Conservation (phyloP, 2,329 filamentous ascomycete species). For the Fusarium sp. region DNA sequence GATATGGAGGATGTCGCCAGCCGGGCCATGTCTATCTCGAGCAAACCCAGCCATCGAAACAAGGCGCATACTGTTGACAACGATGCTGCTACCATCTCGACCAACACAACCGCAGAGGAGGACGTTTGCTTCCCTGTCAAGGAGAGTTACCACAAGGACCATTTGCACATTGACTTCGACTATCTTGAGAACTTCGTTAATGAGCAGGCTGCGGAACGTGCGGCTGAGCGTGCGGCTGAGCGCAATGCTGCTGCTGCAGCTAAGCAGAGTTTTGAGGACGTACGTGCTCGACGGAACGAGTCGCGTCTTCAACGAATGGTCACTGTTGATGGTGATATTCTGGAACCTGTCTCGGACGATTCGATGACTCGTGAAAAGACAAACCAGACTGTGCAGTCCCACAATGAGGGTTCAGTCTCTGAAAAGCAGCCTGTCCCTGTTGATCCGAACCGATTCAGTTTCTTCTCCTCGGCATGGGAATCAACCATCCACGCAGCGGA, state of each 20-base stretch:
- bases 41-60: constrained; percentile 69
- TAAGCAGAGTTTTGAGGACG: constrained; percentile 49
- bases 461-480: constrained; percentile 95
- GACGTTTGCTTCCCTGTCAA: constrained; percentile 90
- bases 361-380: constrained; percentile 61
- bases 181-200: constrained; percentile 91
- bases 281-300: constrained; percentile 46
- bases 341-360: constrained; percentile 63
- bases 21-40: constrained; percentile 76
- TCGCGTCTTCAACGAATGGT: constrained; percentile 53
- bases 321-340: constrained; percentile 67
- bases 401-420: constrained; percentile 45
- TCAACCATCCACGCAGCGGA: constrained; percentile 92
- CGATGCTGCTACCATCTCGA: constrained; percentile 70
- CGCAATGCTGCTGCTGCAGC: constrained; percentile 58
- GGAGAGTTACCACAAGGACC: constrained; percentile 73
- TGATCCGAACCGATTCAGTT: constrained; percentile 87
- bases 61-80: constrained; percentile 70
- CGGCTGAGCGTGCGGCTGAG: constrained; percentile 47
- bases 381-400: constrained; percentile 44
- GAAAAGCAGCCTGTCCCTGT: constrained; percentile 56
- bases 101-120: constrained; percentile 80
- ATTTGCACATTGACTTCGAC: constrained; percentile 90
- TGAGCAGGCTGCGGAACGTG: constrained; percentile 60
- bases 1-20: constrained; percentile 65